phyloP scores from a whole-genome alignment of 768 basidiomycete species.

The Serendipita sp. region DNA sequence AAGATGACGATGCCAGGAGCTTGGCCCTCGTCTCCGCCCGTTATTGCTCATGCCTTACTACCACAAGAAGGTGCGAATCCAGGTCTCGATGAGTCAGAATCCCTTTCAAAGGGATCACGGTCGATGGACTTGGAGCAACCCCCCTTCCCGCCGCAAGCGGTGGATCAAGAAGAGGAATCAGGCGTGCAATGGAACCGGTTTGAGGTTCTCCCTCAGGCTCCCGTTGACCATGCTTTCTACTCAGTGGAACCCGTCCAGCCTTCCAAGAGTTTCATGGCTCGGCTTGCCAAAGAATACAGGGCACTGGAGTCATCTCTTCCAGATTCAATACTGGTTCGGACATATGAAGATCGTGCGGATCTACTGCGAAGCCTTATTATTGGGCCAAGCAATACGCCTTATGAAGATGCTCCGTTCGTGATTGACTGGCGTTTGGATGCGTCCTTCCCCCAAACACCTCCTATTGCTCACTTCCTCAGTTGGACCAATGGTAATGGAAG shows the following conservation, averaged over 20 bases:
- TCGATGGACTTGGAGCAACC: background rate
- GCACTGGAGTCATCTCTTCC: conserved; percentile 29
- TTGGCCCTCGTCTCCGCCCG: background rate
- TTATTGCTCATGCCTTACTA: background rate
- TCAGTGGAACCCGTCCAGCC: conserved; percentile 44
- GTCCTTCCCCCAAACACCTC: conserved; percentile 61
- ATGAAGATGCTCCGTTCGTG: conserved; percentile 85
- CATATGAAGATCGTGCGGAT: conserved; percentile 81
- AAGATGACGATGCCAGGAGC: background rate
- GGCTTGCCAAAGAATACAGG: conserved; percentile 73
- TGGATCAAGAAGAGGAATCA: conserved; percentile 20
- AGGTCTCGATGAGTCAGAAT: too few species aligned
- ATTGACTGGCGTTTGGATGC: conserved; percentile 87
- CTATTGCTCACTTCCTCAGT: conserved; percentile 76
- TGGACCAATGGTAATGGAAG: conserved; percentile 92
- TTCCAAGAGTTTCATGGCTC: conserved; percentile 54
- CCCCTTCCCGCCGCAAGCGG: conserved; percentile 3
- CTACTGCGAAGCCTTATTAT: conserved; percentile 78
- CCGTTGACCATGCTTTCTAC: conserved; percentile 70
- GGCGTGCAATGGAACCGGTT: conserved; percentile 65
- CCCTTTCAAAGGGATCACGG: too few species aligned
- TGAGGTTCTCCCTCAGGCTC: conserved; percentile 57
- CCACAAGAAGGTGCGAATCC: too few species aligned
- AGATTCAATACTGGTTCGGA: conserved; percentile 81
- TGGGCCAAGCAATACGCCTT: conserved; percentile 89